phyloP scores from a whole-genome alignment of 257 asterid species.

The Plectranthus barbatus region DNA sequence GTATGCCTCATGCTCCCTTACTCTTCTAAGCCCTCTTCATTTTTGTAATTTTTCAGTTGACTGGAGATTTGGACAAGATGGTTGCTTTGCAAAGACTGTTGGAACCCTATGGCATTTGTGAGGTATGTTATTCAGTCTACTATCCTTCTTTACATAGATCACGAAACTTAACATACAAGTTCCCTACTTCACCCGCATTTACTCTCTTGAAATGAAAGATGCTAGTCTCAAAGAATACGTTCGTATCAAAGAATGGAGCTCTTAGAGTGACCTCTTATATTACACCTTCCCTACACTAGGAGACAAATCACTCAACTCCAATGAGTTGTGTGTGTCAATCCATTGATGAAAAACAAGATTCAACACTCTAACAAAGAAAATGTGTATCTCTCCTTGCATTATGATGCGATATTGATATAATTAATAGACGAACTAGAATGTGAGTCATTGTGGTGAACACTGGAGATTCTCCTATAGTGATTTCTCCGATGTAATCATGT shows the following conservation, averaged over 20 bases:
- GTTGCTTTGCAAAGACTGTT: slow-evolving; percentile 85
- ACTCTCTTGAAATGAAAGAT: neutral
- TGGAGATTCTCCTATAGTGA: neutral
- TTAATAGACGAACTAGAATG: no score
- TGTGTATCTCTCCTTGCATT: neutral
- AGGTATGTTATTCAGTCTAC: slow-evolving; percentile 38
- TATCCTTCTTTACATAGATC: neutral
- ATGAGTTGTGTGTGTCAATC: neutral
- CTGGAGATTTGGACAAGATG: slow-evolving; percentile 94
- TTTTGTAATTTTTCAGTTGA: slow-evolving; percentile 44
- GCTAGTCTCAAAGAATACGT: neutral
- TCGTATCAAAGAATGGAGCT: no score
- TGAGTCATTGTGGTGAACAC: no score
- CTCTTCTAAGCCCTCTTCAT: neutral
- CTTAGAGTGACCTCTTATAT: no score
- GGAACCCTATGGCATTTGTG: slow-evolving; percentile 97
- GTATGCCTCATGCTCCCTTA: neutral
- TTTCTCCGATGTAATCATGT: neutral
- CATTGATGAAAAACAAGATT: neutral
- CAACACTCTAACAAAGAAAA: no score
- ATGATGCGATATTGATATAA: no score
- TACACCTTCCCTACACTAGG: no score
- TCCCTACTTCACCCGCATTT: neutral
- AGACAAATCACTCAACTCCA: no score
- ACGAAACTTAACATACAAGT: neutral